A percentile compares a stretch with the other conserved stretches of the same genome.
Conservation (phyloP, 768 basidiomycete species). For the Lentinula sp. region DNA sequence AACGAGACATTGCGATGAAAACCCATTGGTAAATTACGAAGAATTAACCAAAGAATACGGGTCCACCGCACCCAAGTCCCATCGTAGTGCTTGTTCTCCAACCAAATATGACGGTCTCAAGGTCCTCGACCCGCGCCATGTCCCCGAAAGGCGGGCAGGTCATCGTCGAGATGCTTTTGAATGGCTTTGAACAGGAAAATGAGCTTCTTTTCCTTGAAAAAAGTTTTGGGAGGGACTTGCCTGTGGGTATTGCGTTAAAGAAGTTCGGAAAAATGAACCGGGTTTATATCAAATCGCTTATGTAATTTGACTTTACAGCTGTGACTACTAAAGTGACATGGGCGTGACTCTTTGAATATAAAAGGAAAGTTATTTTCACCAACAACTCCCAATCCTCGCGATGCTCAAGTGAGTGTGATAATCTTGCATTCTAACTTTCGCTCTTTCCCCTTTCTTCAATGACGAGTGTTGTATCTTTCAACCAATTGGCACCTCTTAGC, state of each 20-base stretch:
- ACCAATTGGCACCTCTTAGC: constrained; percentile 88
- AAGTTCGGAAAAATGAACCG: background rate
- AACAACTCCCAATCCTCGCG: too few species aligned
- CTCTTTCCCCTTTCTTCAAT: constrained; percentile 25
- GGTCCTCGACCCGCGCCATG: constrained; percentile 73
- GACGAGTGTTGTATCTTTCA: constrained; percentile 73
- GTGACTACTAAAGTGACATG: background rate
- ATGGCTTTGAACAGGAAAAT: constrained; percentile 33
- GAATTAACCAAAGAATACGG: constrained; percentile 35
- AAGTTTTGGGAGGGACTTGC: background rate
- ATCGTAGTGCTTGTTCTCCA: constrained; percentile 62
- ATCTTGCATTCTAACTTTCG: constrained; percentile 10
- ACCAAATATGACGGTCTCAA: constrained; percentile 80
- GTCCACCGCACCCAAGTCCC: constrained; percentile 86
- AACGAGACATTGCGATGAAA: constrained; percentile 85
- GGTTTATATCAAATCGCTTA: background rate
- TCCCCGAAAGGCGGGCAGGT: constrained; percentile 61
- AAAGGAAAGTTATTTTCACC: too few species aligned
- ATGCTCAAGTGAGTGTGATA: background rate
- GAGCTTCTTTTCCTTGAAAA: background rate
- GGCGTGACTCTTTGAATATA: background rate
- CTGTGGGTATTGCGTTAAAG: background rate
- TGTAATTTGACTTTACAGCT: background rate
- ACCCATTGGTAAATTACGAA: constrained; percentile 68
- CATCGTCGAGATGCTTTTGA: constrained; percentile 90